Percentiles rank a stretch among this genome's conserved stretches.
Evolutionary conservation across 768 basidiomycete genomes (phyloP).

Genomic region (Boletus sp.): DNA sequence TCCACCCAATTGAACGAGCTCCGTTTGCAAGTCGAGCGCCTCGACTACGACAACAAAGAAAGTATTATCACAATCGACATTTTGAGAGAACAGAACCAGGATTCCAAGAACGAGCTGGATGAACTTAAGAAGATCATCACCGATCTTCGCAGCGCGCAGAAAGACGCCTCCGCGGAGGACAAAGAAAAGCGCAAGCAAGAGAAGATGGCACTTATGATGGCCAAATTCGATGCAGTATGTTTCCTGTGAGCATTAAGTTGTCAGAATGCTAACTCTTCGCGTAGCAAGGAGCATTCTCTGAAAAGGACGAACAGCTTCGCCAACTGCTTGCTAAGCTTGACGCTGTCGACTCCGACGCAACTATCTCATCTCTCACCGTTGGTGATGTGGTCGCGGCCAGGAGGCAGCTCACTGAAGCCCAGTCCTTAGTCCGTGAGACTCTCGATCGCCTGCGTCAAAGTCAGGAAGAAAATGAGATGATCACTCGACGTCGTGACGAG

Average conservation of each 20-base stretch:
- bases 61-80: conserved; percentile 89
- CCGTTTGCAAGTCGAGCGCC: conserved; percentile 83
- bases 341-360: conserved; percentile 62
- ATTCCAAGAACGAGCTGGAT: conserved; percentile 84
- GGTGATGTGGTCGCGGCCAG: conserved; percentile 83
- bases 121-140: conserved; percentile 78
- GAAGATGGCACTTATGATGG: conserved; percentile 99
- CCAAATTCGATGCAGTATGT: conserved; percentile 92
- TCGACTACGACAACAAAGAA: conserved; percentile 97
- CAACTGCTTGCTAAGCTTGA: conserved; percentile 83
- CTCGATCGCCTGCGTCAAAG: conserved; percentile 85
- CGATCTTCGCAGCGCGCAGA: conserved; percentile 78
- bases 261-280: conserved; percentile 4
- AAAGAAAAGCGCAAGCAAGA: conserved; percentile 99
- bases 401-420: conserved; percentile 86
- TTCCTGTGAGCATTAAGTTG: background rate
- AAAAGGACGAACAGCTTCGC: conserved; percentile 93
- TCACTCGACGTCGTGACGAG: conserved; percentile 79
- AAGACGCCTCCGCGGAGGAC: conserved; percentile 86
- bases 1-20: conserved; percentile 92
- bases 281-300: conserved; percentile 90
- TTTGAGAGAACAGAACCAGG: conserved; percentile 90
- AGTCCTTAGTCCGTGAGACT: conserved; percentile 81
- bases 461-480: conserved; percentile 91
- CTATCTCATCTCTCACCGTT: conserved; percentile 56